Base-by-base conservation (phyloP, 306 rosid genomes). In the Adenanthera pavonina region DNA sequence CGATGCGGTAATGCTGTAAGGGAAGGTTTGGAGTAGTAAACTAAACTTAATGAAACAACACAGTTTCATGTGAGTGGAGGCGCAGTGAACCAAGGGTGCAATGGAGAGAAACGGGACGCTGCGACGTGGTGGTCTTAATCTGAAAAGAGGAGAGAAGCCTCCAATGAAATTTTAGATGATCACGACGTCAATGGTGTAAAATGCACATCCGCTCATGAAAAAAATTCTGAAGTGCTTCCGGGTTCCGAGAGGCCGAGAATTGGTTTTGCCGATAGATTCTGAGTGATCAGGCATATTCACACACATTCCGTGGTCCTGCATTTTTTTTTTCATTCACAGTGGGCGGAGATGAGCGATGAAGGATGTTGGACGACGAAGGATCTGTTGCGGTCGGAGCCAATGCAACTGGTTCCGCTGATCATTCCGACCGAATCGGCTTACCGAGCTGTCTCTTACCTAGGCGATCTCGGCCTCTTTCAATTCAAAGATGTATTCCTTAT, bases 341-440 rank as follows among this genome's bases (percentile, higher is more conserved):
- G 47, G 25, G 8, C 35, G 62, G 15, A 57, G 34, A 43, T 69
- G 77, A 20, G 44, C 16, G 81, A 71, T 13, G 56, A 43, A 73
- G 83, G 75, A 8, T 16, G 81, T 48, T 53, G 74, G 43, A 75
- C 78, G 41, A 70, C 84, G 69, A 87, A 87, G 94, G 90, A 89
- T 89, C 89, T 87, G 76, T 80, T 91, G 8, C 91, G 91, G 11
- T 91, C 92, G 81, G 91, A 89, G 92, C 88, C 91, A 78, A 89
- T 91, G 94, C 92, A 85, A 33, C 78, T 91, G 69, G 90, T 36
- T 71, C 94, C 89, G 62, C 86, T 89, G 66, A 89, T 91, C 67
- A 84, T 89, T 78, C 91, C 91, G 3, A 81, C 84, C 33, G 94
- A 91, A 74, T 87, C 92, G 43, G 89, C 89, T 78, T 78, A 69